Base-by-base conservation (phyloP, 768 basidiomycete genomes). In the Podaxis sp. region DNA sequence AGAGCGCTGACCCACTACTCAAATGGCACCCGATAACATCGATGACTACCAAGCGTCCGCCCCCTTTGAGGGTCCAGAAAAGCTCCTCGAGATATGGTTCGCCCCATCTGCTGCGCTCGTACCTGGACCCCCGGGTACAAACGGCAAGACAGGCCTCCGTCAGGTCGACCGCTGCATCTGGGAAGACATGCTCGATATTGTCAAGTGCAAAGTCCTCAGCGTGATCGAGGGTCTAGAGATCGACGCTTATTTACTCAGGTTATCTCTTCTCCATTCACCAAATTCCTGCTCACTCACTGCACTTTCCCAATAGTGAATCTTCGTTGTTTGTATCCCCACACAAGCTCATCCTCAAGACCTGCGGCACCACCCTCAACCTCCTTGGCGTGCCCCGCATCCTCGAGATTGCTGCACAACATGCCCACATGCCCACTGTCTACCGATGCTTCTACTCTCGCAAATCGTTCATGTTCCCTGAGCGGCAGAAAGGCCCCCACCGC, bases 391-490 rank as follows among this genome's bases (percentile, higher is more conserved):
- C 94, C 22, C 87, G 94, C 62, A 96, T 99, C 69, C 91, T 99
- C 63, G 89, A 94, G 69, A 96, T 98, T 71, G 97, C 97, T 1
- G 80, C 85, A 38, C 77, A 80, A 6, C 77, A 89, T 41, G 90
- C 89, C 11, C 80, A 83, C 55, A 76, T 94, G 64, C 79, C 79
- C 25, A 80, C 83, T 37, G 93, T 98, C 36, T 85, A 94, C 74
- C 86, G 94, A 64, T 94, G 92, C 75, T 99, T 98, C 81, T 99
- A 98, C 79, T 97, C 95, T 46, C 89, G 96, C 68, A 99, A 98
- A 77, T 90, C 91, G 6, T 99, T 98, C 85, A 98, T 98, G 91
- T 99, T 98, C 75, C 97, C 97, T 7, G 97, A 99, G 74, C 87
- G 92, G 24, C 97, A 99, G 72, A 78, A 79, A 22, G 96, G 94